Evolutionary conservation across 2,329 filamentous ascomycete species (phyloP), one percentile per base, ranked within the genome.

Genomic region (Neoascochyta sp.): DNA sequence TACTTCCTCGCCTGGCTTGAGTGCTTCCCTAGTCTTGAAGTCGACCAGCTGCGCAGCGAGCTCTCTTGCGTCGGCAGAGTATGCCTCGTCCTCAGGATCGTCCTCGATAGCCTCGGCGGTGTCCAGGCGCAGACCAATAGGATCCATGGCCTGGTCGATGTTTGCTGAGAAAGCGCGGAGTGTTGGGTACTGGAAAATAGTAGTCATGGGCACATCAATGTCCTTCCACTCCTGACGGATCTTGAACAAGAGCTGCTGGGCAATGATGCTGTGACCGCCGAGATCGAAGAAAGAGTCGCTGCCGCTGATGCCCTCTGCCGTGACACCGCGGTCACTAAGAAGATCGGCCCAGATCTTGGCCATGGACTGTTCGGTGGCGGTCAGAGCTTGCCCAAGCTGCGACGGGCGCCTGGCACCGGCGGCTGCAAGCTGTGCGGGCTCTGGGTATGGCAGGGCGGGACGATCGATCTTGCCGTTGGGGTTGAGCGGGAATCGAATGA

Each of bases 221-320:
- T 73, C 75, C 26, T 69, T 69, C 67, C 74, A 78, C 49, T 76
- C 74, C 38, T 74, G 70, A 21, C 76, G 72, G 20, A 89, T 73
- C 29, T 78, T 74, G 36, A 93, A 76, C 7, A 95, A 73, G 57
- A 95, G 77, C 50, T 86, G 81, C 52, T 92, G 86, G 0, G 85
- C 86, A 24, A 90, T 72, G 47, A 93, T 79, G 63, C 78, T 84
- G 66, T 92, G 83, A 9, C 86, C 86, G 38, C 86, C 86, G 25
- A 83, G 67, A 37, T 92, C 84, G 52, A 90, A 90, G 67, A 92
- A 93, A 29, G 72, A 70, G 13, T 74, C 71, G 9, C 78, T 70
- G 1, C 74, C 71, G 23, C 70, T 72, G 34, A 93, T 69, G 27
- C 80, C 83, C 53, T 81, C 77, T 30, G 81, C 73, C 34, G 81